These are phyloP conservation scores for Talaromyces atroroseus DNA, from an alignment of 2,329 filamentous ascomycete genomes.

Conservation along the genomic window DNA sequence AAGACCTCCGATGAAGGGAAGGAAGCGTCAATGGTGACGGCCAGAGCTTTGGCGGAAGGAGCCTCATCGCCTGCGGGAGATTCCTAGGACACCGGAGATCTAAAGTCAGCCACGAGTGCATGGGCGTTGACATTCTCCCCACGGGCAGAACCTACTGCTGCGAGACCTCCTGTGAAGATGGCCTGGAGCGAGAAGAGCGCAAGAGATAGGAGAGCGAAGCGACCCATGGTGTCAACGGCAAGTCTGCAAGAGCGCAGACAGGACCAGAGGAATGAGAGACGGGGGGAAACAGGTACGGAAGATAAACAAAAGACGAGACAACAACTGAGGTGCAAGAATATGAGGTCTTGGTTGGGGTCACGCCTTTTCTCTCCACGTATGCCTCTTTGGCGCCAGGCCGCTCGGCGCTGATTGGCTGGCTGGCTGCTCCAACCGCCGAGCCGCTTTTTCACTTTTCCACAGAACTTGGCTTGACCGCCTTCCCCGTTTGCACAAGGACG, in stretches of 20 bases:
- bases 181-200: conserved; percentile 66
- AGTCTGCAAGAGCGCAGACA: conserved; percentile 6
- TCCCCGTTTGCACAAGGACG: not conserved
- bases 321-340: conserved; percentile 1
- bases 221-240: conserved; percentile 56
- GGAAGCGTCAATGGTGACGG: conserved; percentile 51
- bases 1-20: conserved; percentile 73
- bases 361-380: conserved; percentile 24
- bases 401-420: conserved; percentile 1
- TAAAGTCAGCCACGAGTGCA: conserved; percentile 14
- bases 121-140: conserved; percentile 15
- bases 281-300: conserved; percentile 12
- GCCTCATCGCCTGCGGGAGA: conserved; percentile 62
- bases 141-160: conserved; percentile 47
- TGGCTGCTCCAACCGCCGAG: not conserved
- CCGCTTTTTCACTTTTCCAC: conserved; percentile 4
- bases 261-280: conserved; percentile 8
- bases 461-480: conserved; percentile 7
- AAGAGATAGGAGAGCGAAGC: conserved; percentile 65
- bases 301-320: conserved; percentile 16
- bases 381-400: conserved; percentile 10
- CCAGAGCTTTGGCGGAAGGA: conserved; percentile 54
- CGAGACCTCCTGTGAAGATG: conserved; percentile 59
- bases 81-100: conserved; percentile 31
- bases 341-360: conserved; percentile 8